Conservation (phyloP, 805 yeast genomes). For the Metschnikowia sp. region DNA sequence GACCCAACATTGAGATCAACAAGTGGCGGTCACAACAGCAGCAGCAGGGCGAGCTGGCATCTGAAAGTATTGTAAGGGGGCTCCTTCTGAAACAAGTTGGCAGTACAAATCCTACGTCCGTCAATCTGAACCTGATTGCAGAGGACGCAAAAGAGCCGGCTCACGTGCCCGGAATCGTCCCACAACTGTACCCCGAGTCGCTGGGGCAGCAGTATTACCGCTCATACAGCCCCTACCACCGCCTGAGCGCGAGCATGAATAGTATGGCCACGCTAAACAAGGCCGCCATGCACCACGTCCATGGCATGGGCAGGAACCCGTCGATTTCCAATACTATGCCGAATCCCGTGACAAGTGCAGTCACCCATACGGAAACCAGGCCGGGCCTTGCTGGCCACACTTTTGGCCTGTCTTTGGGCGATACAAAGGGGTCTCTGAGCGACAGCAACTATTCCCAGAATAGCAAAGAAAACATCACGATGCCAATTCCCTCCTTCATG, state of each 20-base stretch:
- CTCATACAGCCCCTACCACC: conserved; percentile 7
- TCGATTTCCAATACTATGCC: too few species aligned
- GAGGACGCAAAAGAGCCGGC: background rate
- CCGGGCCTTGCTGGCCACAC: too few species aligned
- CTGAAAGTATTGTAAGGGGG: conserved; percentile 5
- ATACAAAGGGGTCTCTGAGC: too few species aligned
- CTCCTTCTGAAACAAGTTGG: conserved; percentile 4
- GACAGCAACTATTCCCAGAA: too few species aligned
- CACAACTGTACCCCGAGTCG: background rate
- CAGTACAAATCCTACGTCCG: background rate
- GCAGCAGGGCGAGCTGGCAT: conserved; percentile 5
- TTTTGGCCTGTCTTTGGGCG: too few species aligned
- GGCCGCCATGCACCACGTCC: background rate
- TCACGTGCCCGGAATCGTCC: background rate
- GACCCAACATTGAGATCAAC: conserved; percentile 8
- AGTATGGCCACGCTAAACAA: conserved; percentile 3
- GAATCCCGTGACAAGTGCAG: too few species aligned
- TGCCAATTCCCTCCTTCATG: too few species aligned
- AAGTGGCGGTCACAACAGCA: conserved; percentile 10
- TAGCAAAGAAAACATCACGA: too few species aligned
- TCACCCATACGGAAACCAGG: too few species aligned
- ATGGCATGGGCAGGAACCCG: background rate
- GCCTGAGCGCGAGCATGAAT: conserved; percentile 8
- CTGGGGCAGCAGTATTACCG: conserved; percentile 2
- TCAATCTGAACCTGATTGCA: background rate